Conservation (phyloP, 345 rosid species). For the Aquilaria malaccensis region DNA sequence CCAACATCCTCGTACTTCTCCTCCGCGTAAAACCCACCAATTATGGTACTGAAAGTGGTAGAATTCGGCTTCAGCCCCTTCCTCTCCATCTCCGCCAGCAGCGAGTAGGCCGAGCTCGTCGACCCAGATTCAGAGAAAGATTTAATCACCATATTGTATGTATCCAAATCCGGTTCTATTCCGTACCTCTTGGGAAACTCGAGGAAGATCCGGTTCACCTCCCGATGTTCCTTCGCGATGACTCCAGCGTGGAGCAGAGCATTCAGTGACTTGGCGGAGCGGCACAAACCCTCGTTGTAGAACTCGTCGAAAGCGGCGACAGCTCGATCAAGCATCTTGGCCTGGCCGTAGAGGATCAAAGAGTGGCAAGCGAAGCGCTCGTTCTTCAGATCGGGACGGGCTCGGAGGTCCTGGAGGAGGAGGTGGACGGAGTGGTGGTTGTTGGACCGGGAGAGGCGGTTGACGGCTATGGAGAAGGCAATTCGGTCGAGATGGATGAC, state of each 20-base stretch:
- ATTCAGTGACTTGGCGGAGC: conserved; percentile 53
- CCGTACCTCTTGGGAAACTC: conserved; percentile 49
- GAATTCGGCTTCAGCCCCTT: conserved; percentile 43
- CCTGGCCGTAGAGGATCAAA: conserved; percentile 70
- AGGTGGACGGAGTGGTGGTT: conserved; percentile 36
- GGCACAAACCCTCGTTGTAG: conserved; percentile 29
- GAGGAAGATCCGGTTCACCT: conserved; percentile 53
- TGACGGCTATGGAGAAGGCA: conserved; percentile 63
- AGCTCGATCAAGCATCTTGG: conserved; percentile 65
- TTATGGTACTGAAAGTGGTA: conserved; percentile 39
- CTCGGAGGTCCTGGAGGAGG: conserved; percentile 51
- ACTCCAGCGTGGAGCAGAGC: conserved; percentile 59
- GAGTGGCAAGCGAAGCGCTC: conserved; percentile 60
- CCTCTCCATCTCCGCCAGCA: conserved; percentile 72
- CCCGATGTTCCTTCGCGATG: conserved; percentile 46
- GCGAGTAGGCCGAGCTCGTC: conserved; percentile 51
- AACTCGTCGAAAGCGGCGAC: conserved; percentile 41
- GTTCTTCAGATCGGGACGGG: conserved; percentile 53
- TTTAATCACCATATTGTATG: conserved; percentile 55
- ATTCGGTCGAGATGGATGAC: conserved; percentile 49
- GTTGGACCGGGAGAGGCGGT: conserved; percentile 41
- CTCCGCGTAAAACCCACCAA: conserved; percentile 67
- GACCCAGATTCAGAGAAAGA: conserved; percentile 63
- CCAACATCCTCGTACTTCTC: conserved; percentile 68
- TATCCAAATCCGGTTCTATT: conserved; percentile 56